These are phyloP conservation scores for Aspergillus sp. DNA, from an alignment of 2,329 filamentous ascomycete genomes.

Conservation along the genomic window DNA sequence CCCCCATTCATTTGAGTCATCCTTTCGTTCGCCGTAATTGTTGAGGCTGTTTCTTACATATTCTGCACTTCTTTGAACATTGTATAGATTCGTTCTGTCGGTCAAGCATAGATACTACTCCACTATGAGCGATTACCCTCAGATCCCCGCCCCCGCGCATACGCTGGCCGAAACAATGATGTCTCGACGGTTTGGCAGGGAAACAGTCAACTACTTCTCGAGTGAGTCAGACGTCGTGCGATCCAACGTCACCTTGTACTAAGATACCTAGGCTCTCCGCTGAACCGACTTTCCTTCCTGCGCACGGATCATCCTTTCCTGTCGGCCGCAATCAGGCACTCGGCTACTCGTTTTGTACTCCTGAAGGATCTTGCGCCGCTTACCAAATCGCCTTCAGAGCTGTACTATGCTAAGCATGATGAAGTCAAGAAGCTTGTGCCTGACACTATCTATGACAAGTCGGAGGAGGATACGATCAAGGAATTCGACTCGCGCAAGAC, in stretches of 20 bases:
- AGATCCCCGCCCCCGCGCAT: conserved; percentile 58
- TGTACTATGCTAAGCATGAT: conserved; percentile 66
- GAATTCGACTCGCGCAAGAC: conserved; percentile 69
- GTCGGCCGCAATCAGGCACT: conserved; percentile 47
- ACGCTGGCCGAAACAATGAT: conserved; percentile 56
- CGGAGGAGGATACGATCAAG: conserved; percentile 70
- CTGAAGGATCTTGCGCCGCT: conserved; percentile 78
- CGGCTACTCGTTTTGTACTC: conserved; percentile 63
- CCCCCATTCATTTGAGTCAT: neutral
- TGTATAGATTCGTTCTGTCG: neutral
- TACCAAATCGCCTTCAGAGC: conserved; percentile 55
- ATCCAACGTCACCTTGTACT: neutral
- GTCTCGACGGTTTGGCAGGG: conserved; percentile 47
- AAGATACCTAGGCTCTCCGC: conserved; percentile 40
- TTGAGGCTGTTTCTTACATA: neutral
- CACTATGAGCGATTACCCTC: conserved; percentile 28
- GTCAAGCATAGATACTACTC: neutral
- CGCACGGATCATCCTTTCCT: conserved; percentile 48
- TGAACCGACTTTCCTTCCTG: conserved; percentile 51
- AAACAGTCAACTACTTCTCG: conserved; percentile 52
- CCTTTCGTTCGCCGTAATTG: too few relatives aligned
- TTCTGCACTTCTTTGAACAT: neutral
- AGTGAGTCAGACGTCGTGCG: conserved; percentile 29
- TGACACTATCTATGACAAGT: conserved; percentile 64
- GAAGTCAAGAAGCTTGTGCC: conserved; percentile 72